Base-by-base conservation (phyloP, 148 eudicot species). In the Oxyria digyna region DNA sequence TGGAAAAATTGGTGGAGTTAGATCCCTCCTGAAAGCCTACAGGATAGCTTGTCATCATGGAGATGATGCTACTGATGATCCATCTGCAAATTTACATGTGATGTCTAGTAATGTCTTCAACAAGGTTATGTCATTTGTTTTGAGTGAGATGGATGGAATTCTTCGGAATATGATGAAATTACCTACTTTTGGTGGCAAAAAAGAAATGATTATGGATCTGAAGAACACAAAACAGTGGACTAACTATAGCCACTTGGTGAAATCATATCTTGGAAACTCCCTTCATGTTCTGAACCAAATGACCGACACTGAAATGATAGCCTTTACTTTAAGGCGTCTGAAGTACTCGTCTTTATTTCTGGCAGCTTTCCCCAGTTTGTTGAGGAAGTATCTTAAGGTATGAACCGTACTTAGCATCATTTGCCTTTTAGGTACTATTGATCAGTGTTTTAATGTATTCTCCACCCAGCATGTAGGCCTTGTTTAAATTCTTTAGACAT, bases 331-430 rank as follows among this genome's bases (percentile, higher is more conserved):
- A 70, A 79, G 81, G 48, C 87, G 96, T 18, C 79, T 95, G 42
- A 84, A 76, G 69, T 77, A 75, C 81, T 95, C 99, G 41, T 76
- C 93, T 48, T 46, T 95, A 42, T 83, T 91, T 78, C 85, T 95
- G 85, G 96, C 89, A 73, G 97, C 97, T 76, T 95, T 95, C 67
- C 97, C 97, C 8, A 85, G 87, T 73, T 85, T 95, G 62, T 74
- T 91, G 29, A 87, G 99, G 87, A 95, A 83, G 82, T 95, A 85
- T 78, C 70, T 95, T 13, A 91, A 95, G 99, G 99, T 91, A 81
- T 45, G 76, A 31, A 42, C 15, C 17, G 38, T 62, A 54, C 50
- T 72, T 10, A 57, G 21, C 67, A 55, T 46, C 68, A 31, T 59
- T 64, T 59, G 4, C 57, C n/a, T 72, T 69, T 24, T 52, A 24